Percentiles rank a stretch among this genome's conserved stretches.
phyloP scores from a whole-genome alignment of 1,284 basidiomycete species.

The Taiwanofungus camphoratus region DNA sequence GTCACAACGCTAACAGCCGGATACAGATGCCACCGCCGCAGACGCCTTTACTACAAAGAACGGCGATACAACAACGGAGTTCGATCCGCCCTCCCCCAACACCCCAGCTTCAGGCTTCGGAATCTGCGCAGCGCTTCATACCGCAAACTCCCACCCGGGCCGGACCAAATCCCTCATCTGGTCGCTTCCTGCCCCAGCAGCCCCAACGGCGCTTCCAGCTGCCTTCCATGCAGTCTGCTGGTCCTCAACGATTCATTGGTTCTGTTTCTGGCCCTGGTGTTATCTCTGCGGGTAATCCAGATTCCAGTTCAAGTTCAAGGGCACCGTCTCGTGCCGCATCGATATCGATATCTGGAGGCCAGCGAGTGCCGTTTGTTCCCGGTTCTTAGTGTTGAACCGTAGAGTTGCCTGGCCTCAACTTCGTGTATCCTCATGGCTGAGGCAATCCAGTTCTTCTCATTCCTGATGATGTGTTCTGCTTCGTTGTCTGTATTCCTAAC shows the following conservation, averaged over 20 bases:
- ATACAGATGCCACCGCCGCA: constrained; percentile 13
- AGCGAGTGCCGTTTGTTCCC: constrained; percentile 18
- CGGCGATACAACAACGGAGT: constrained; percentile 9
- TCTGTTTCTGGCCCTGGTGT: constrained; percentile 6
- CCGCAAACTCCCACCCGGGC: constrained; percentile 12
- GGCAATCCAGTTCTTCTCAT: no score
- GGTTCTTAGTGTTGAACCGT: constrained; percentile 3
- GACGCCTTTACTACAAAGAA: constrained; percentile 9
- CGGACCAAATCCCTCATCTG: constrained; percentile 11
- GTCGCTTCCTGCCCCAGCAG: constrained; percentile 19
- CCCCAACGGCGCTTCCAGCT: background rate
- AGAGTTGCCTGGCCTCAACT: no score
- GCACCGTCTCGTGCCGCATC: constrained; percentile 10
- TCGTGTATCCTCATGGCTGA: no score
- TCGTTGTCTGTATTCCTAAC: no score
- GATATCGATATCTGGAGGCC: constrained; percentile 11
- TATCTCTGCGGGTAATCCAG: constrained; percentile 1
- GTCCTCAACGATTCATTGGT: constrained; percentile 4
- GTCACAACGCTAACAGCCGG: background rate
- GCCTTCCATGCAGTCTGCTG: constrained; percentile 1
- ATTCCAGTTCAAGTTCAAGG: background rate
- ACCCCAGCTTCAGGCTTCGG: constrained; percentile 9
- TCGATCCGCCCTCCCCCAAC: constrained; percentile 13
- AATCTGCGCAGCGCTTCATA: constrained; percentile 12
- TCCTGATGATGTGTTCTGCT: no score